Percentiles rank a stretch among this genome's conserved stretches.
These are phyloP conservation scores for Helenozyma rhizophorensis DNA, from an alignment of 805 yeast genomes.

Conservation along the genomic window DNA sequence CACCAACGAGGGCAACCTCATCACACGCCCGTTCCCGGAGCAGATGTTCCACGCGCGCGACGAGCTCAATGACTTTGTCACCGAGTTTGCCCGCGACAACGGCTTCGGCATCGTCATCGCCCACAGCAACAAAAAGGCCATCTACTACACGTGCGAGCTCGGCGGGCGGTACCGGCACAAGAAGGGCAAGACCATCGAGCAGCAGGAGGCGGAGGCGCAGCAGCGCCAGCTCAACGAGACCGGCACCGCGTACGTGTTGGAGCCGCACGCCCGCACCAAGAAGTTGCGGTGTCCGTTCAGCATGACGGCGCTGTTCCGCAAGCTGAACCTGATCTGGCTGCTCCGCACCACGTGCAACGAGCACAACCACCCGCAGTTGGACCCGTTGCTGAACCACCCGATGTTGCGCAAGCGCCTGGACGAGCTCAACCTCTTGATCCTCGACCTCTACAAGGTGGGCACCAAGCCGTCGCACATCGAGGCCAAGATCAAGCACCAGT, in stretches of 20 bases:
- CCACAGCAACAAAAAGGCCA: slow-evolving; percentile 54
- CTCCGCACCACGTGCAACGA: slow-evolving; percentile 51
- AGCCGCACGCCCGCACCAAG: slow-evolving; percentile 43
- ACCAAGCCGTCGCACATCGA: slow-evolving; percentile 55
- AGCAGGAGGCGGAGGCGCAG: slow-evolving; percentile 18
- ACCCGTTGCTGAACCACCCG: slow-evolving; percentile 52
- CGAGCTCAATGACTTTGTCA: slow-evolving; percentile 49
- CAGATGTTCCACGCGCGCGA: slow-evolving; percentile 48
- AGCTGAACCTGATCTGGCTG: slow-evolving; percentile 48
- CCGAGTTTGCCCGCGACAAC: slow-evolving; percentile 52
- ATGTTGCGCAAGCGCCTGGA: slow-evolving; percentile 52
- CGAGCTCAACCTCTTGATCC: slow-evolving; percentile 47
- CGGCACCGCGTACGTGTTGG: slow-evolving; percentile 33
- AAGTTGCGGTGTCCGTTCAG: slow-evolving; percentile 55
- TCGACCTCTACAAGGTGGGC: slow-evolving; percentile 50
- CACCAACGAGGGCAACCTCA: slow-evolving; percentile 46
- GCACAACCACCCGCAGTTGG: slow-evolving; percentile 56
- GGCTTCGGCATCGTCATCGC: slow-evolving; percentile 59
- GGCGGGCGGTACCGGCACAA: slow-evolving; percentile 56
- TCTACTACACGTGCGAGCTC: slow-evolving; percentile 55
- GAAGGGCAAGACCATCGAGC: slow-evolving; percentile 26
- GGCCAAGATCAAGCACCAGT: slow-evolving; percentile 46
- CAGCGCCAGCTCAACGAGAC: slow-evolving; percentile 21
- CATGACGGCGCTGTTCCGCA: slow-evolving; percentile 54
- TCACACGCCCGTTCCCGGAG: slow-evolving; percentile 52